Conservation (phyloP, 352 stramenopile genomes). For the Globisporangium ultimum region DNA sequence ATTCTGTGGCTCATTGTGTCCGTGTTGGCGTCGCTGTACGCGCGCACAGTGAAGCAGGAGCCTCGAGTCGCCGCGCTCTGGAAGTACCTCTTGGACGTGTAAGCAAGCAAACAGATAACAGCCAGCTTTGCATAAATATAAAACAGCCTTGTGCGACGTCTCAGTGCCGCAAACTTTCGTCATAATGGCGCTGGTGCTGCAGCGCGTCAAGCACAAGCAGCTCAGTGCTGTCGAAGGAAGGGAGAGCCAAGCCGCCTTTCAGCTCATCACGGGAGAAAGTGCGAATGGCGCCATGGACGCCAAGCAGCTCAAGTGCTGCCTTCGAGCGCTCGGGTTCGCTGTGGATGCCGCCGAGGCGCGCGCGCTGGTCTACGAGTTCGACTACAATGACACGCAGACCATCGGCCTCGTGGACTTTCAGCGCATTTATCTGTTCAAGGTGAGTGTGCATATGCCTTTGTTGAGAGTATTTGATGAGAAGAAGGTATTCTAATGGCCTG, state of each 20-base stretch:
- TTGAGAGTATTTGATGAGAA: no score
- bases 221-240: constrained; percentile 22
- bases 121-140: no score
- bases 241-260: constrained; percentile 24
- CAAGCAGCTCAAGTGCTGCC: constrained; percentile 29
- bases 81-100: constrained; percentile 8
- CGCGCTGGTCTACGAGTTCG: constrained; percentile 42
- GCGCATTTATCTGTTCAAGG: constrained; percentile 41
- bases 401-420: constrained; percentile 37
- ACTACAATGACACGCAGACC: constrained; percentile 29
- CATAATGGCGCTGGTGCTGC: constrained; percentile 4
- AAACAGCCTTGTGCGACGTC: constrained; percentile 1
- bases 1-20: constrained; percentile 42
- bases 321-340: constrained; percentile 27
- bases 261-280: constrained; percentile 12
- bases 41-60: constrained; percentile 39
- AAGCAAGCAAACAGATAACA: neutral
- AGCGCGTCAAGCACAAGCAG: constrained; percentile 18
- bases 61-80: constrained; percentile 14
- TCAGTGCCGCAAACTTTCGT: neutral
- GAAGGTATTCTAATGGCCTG: no score
- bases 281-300: constrained; percentile 18
- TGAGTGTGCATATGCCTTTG: constrained; percentile 2
- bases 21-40: constrained; percentile 27
- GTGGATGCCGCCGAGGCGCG: constrained; percentile 19